Evolutionary conservation across 1,284 basidiomycete genomes (phyloP), one percentile per base, ranked within the genome.

Genomic region (Ustilago sp.): DNA sequence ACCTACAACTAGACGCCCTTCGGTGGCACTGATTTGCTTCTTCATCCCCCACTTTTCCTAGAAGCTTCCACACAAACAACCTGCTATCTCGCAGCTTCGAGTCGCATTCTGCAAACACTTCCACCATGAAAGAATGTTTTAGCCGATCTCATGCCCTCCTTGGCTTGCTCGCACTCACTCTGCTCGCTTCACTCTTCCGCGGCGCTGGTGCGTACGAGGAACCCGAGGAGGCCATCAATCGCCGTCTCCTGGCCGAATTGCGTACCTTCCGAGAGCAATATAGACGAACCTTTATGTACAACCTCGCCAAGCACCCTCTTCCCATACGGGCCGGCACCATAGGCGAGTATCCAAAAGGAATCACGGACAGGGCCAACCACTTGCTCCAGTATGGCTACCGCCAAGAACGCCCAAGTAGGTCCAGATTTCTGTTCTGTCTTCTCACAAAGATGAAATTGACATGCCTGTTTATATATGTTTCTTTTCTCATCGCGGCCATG

Each of bases 141-240:
- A 4, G 3, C 13, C 12, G 8, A 19, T 32, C 9, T 0, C 11
- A 13, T 19, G 7, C 5, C 45, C 15, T 55, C 32, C 12, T 23
- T 13, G 28, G 8, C 36, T 8, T 41, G 23, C n/a, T 39, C 9
- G 19, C 32, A 3, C 13, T 57, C 17, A 13, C 52, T n/a, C 3
- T 60, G 11, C 19, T 61, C 4, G n/a, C 12, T 6, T 13, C 19
- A 28, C 31, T 62, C 31, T 4, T 58, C 23, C 15, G 36, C 54
- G n/a, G n/a, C 31, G 41, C 34, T 13, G 13, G n/a, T 9, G 65
- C 59, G 1, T 8, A 32, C 19, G 59, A 68, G 35, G 59, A 61
- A 28, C 65, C 65, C 4, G 38, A 34, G 8, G 65, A 68, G 15
- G 65, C 38, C 5, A 12, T 12, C 19, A 3, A 31, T 31, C 65